Base-by-base conservation (phyloP, 495 filamentous ascomycete genomes). In the Staphylotrichum longicolle region DNA sequence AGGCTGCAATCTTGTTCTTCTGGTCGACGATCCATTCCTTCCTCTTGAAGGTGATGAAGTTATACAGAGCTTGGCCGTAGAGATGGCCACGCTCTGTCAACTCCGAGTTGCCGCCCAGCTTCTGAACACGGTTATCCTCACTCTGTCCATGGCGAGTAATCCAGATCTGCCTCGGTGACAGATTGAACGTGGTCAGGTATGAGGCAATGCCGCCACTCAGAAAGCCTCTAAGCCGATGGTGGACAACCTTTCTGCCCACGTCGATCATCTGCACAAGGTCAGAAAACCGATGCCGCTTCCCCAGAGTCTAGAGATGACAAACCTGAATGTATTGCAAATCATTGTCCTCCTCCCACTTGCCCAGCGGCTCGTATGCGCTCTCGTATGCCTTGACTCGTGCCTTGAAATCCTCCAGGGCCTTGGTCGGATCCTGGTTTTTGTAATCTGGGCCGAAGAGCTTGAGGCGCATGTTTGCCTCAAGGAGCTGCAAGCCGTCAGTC, bases 361-460 rank as follows among this genome's bases (percentile, higher is more conserved):
- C 94, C 3, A 98, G 76, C 0, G 94, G 90, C 10, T 95, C 85
- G 70, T 98, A 98, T 20, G 91, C 91, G 65, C 89, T 90, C 72
- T 96, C 88, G 67, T 98, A 98, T 5, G 96, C 87, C 53, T 85
- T 85, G n/a, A 98, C 91, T 53, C 94, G 86, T 76, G 91, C 86
- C 75, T 90, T 95, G 78, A 98, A 98, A 73, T 98, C 94, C 32
- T 80, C 87, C 37, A 97, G 78, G 0, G 94, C 90, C 62, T 83
- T 83, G 41, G 83, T 74, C 2, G 94, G 93, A 72, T 98, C 94
- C 69, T 95, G 91, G 63, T 88, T 90, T 67, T 88, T 91, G 78
- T 98, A 98, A 72, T 98, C 94, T 3, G 94, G 94, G 3, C 94
- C 94, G 50, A 88, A 92, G n/a, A 98, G 85, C 76, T 98, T 98